Percentiles rank a stretch among this genome's conserved stretches.
phyloP scores from a whole-genome alignment of 805 yeast species.

The Tetrapisispora phaffii region DNA sequence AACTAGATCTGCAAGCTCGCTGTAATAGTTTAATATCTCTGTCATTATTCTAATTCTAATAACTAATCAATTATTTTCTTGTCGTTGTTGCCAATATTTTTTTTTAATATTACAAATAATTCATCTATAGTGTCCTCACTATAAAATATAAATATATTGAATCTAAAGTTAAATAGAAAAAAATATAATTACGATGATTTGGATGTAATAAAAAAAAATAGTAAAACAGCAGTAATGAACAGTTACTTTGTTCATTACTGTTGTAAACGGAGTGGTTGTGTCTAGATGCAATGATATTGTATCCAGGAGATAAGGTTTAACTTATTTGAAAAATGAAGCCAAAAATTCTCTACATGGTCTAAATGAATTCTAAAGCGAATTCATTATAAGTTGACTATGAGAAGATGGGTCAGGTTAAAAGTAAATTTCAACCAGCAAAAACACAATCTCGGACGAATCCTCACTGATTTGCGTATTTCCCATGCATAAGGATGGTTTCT shows the following conservation, averaged over 20 bases:
- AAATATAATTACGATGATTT: not conserved
- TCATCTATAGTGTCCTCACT: not conserved
- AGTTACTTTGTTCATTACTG: too few species aligned
- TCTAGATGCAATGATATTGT: too few species aligned
- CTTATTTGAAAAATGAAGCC: conserved; percentile 31
- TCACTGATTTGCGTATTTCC: conserved; percentile 99
- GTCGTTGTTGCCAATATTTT: not conserved
- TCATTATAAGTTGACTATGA: conserved; percentile 29
- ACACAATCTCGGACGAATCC: conserved; percentile 99
- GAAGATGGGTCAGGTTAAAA: conserved; percentile 90
- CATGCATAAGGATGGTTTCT: conserved; percentile 92
- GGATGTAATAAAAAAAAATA: not conserved
- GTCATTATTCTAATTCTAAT: too few species aligned
- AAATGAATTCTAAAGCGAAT: conserved; percentile 36
- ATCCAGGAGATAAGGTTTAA: not conserved
- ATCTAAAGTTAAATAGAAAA: too few species aligned
- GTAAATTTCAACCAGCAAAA: conserved; percentile 99
- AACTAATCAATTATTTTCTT: too few species aligned
- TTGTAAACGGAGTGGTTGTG: too few species aligned
- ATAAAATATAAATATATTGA: not conserved
- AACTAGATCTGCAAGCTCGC: too few species aligned
- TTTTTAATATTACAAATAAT: too few species aligned
- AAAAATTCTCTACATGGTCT: conserved; percentile 62
- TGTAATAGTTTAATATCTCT: too few species aligned
- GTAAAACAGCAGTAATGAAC: too few species aligned